These are phyloP conservation scores for button mushroom (Agaricus bisporus) DNA, from an alignment of 768 basidiomycete genomes.

Conservation along the genomic window DNA sequence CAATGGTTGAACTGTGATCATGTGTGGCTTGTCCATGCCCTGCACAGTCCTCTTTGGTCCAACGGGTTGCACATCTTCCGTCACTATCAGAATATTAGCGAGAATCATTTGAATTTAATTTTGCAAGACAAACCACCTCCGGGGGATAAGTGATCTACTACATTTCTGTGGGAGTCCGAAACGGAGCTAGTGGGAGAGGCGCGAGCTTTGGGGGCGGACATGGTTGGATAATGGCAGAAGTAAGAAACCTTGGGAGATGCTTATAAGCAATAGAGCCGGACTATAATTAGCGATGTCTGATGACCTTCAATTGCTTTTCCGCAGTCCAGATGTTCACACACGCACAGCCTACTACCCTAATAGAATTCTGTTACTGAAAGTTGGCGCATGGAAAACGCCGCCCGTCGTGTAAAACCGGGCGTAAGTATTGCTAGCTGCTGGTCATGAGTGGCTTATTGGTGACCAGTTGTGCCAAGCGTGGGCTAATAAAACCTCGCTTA, in stretches of 20 bases:
- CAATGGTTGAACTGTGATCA: conserved; percentile 82
- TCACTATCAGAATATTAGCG: conserved; percentile 37
- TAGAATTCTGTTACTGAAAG: no score
- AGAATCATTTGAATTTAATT: no score
- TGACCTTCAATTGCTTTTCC: background rate
- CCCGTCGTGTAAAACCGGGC: no score
- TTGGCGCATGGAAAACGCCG: no score
- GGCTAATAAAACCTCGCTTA: no score
- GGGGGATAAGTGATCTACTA: conserved; percentile 68
- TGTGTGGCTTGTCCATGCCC: conserved; percentile 24
- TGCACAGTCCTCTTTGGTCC: conserved; percentile 24
- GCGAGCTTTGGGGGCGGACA: conserved; percentile 46
- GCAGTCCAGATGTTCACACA: background rate
- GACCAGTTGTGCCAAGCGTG: background rate
- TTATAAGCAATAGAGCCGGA: background rate
- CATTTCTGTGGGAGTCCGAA: conserved; percentile 43
- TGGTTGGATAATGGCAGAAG: background rate
- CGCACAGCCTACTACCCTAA: background rate
- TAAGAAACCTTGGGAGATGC: background rate
- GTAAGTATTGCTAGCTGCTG: no score
- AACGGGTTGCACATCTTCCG: conserved; percentile 44
- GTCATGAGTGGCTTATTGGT: no score
- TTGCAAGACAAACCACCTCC: conserved; percentile 38
- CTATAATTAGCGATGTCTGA: background rate
- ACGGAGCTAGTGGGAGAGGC: conserved; percentile 32